Percentiles rank a stretch among this genome's conserved stretches.
Conservation (phyloP, 108 stramenopile species). For the Poteriospumella lacustris region DNA sequence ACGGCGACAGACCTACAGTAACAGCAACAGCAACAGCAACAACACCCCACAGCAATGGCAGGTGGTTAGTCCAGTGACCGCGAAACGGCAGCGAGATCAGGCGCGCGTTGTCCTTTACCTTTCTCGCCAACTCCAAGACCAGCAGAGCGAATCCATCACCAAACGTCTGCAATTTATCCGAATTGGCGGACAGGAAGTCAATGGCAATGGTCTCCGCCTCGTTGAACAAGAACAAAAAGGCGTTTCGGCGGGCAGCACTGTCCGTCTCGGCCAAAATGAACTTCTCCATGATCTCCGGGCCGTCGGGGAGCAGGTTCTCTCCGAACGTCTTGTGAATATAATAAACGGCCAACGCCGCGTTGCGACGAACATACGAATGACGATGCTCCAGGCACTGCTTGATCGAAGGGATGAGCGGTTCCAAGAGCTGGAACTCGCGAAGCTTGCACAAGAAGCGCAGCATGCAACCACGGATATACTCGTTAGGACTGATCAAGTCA, state of each 20-base stretch:
- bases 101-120: constrained; percentile 47
- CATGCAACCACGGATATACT: constrained; percentile 96
- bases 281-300: constrained; percentile 80
- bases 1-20: constrained; percentile 60
- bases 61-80: too few relatives aligned
- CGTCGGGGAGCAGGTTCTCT: constrained; percentile 82
- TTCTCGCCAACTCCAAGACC: constrained; percentile 90
- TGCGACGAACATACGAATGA: constrained; percentile 93
- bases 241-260: constrained; percentile 84
- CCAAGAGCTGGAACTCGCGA: constrained; percentile 91
- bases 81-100: neutral
- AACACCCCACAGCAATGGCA: too few relatives aligned
- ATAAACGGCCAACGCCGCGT: constrained; percentile 89
- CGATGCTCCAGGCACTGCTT: constrained; percentile 91
- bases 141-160: constrained; percentile 80
- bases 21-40: neutral
- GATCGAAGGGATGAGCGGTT: constrained; percentile 86
- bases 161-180: constrained; percentile 72
- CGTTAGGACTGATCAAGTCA: constrained; percentile 97
- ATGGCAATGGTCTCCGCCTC: constrained; percentile 85
- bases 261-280: constrained; percentile 84
- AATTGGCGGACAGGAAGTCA: constrained; percentile 85
- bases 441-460: constrained; percentile 96
- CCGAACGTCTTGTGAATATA: constrained; percentile 84
- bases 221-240: constrained; percentile 97